Percentiles rank a stretch among this genome's conserved stretches.
These are phyloP conservation scores for Magnusiomyces suaveolens DNA, from an alignment of 1,139 yeast genomes.

Conservation along the genomic window DNA sequence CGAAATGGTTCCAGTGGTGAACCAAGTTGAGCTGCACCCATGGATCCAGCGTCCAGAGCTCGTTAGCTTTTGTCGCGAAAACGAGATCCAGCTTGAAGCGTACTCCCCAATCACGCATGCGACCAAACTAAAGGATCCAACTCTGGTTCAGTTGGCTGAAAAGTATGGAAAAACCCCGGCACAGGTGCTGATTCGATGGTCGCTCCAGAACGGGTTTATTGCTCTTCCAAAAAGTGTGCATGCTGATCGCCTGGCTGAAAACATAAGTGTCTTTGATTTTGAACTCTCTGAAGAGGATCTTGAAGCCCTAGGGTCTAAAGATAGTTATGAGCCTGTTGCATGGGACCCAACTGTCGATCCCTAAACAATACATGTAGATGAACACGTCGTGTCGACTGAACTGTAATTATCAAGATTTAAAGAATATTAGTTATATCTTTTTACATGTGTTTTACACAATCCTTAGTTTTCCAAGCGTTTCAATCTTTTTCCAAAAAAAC, in stretches of 20 bases:
- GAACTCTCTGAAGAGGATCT: conserved; percentile 37
- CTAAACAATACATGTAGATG: too few species aligned
- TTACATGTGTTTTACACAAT: too few species aligned
- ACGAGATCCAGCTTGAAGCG: conserved; percentile 53
- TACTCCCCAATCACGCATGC: conserved; percentile 67
- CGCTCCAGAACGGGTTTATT: conserved; percentile 37
- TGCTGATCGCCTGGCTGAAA: conserved; percentile 40
- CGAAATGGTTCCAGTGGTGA: conserved; percentile 38
- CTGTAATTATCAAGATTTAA: too few species aligned
- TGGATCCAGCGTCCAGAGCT: conserved; percentile 52
- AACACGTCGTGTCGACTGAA: too few species aligned
- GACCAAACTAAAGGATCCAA: conserved; percentile 43
- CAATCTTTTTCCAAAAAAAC: too few species aligned
- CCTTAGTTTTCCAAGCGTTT: too few species aligned
- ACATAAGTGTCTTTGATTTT: conserved; percentile 41
- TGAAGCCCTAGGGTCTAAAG: conserved; percentile 26
- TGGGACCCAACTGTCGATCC: conserved; percentile 17
- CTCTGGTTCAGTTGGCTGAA: conserved; percentile 34
- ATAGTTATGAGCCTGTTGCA: conserved; percentile 20
- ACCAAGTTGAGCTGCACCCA: conserved; percentile 48
- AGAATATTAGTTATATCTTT: too few species aligned
- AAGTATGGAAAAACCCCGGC: conserved; percentile 36
- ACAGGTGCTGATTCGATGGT: conserved; percentile 41
- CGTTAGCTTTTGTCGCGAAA: conserved; percentile 43
- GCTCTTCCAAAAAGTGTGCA: conserved; percentile 65